Conservation (phyloP, 139 green algal genomes). For the Spirogloea muscicola region DNA sequence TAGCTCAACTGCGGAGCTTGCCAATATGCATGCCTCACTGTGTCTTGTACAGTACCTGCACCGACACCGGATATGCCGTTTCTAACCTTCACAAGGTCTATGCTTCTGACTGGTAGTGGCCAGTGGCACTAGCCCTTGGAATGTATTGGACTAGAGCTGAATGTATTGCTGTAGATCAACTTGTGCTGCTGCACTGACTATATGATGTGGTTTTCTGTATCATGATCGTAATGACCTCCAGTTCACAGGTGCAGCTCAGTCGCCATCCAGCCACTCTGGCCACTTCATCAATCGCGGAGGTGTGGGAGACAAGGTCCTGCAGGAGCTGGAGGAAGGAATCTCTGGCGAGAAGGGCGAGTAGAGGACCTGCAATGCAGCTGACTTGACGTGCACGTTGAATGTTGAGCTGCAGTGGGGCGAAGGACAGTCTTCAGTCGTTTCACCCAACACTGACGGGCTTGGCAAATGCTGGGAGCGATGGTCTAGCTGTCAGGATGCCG, state of each 20-base stretch:
- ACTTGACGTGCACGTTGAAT: no score
- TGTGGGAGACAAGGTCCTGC: constrained; percentile 12
- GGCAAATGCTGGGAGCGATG: no score
- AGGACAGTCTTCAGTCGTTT: no score
- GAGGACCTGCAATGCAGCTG: background rate
- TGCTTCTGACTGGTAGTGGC: background rate
- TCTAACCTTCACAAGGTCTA: background rate
- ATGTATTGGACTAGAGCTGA: no score
- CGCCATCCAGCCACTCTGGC: constrained; percentile 5
- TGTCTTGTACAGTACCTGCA: background rate
- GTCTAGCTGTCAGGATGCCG: no score
- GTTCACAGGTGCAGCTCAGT: background rate
- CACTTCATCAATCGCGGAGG: background rate
- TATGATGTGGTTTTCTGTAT: background rate
- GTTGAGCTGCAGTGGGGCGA: no score
- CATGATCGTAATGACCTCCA: background rate
- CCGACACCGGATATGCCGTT: background rate
- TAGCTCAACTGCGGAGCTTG: no score
- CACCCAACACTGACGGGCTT: no score
- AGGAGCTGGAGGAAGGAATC: constrained; percentile 16
- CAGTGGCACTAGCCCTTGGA: no score
- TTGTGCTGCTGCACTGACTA: background rate
- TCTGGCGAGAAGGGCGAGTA: constrained; percentile 12
- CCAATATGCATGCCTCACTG: background rate
- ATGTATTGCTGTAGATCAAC: constrained; percentile 4